phyloP scores from a whole-genome alignment of 306 rosid species.

The Hippophae rhamnoides region DNA sequence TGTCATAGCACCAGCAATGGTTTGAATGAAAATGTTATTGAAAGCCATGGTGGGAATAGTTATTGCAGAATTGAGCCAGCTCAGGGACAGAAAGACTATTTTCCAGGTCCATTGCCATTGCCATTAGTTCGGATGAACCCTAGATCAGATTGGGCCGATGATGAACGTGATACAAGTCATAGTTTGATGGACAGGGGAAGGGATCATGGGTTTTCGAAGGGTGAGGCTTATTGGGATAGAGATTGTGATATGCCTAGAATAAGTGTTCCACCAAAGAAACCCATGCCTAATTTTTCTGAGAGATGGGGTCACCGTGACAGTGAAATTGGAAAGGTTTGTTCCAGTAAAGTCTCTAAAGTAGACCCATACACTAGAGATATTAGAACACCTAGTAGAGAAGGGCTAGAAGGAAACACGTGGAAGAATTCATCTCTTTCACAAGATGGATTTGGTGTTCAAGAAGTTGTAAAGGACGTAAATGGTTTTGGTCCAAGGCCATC shows the following conservation, averaged over 20 bases:
- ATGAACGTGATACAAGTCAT: slow-evolving; percentile 89
- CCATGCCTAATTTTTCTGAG: slow-evolving; percentile 32
- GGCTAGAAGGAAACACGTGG: slow-evolving; percentile 60
- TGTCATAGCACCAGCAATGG: slow-evolving; percentile 20
- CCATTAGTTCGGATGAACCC: slow-evolving; percentile 67
- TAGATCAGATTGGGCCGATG: slow-evolving; percentile 96
- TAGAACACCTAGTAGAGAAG: slow-evolving; percentile 46
- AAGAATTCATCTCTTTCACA: slow-evolving; percentile 38
- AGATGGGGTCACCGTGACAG: slow-evolving; percentile 60
- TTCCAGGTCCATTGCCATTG: slow-evolving; percentile 64
- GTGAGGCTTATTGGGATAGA: slow-evolving; percentile 66
- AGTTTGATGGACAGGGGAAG: slow-evolving; percentile 50
- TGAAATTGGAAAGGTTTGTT: slow-evolving; percentile 63
- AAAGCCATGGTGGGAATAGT: slow-evolving; percentile 26
- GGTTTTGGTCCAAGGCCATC: slow-evolving; percentile 36
- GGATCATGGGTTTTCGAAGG: slow-evolving; percentile 52
- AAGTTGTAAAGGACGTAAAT: slow-evolving; percentile 43
- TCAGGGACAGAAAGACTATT: slow-evolving; percentile 57
- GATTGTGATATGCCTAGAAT: slow-evolving; percentile 77
- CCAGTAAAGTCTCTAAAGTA: slow-evolving; percentile 56
- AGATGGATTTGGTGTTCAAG: slow-evolving; percentile 39
- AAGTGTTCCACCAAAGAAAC: slow-evolving; percentile 54
- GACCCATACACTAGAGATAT: slow-evolving; percentile 43
- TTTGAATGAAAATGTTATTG: slow-evolving; percentile 20
- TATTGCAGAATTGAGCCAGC: slow-evolving; percentile 24